Base-by-base conservation (phyloP, 495 filamentous ascomycete genomes). In the Ascodesmis nigricans region DNA sequence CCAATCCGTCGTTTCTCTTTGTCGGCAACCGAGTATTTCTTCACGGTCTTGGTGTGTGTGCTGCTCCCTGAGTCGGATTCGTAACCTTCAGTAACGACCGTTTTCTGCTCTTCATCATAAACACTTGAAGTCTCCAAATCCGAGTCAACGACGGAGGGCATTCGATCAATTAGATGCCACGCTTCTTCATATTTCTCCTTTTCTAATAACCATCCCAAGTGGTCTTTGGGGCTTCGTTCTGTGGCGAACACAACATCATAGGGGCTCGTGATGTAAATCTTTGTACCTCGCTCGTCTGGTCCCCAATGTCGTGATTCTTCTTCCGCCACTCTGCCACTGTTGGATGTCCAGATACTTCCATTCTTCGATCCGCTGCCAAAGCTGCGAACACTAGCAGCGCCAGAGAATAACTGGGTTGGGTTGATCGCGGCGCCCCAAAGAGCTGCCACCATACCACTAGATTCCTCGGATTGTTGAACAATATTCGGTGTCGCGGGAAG, bases 231-330 rank as follows among this genome's bases (percentile, higher is more conserved):
- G 42, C 91, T 83, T 41, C 87, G 60, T 45, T 80, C 80, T 0
- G 84, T 75, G 0, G 80, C 76, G 35, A 91, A 60, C 15, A 92
- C 68, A 43, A 82, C 91, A 55, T 97, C 87, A 44, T 87, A 97
- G 1, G 90, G 90, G 45, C 82, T 93, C 33, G 90, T 80, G 20
- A 97, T 75, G 50, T 91, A 92, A 17, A 97, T 78, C 45, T 93
- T 95, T 41, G 82, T 65, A 0, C 87, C 83, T 4, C 70, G 65
- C 10, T 69, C 69, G 22, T 52, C 49, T 14, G 18, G 46, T 1
- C 45, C 47, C 49, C 49, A 52, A 8, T 36, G 34, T 7, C 30
- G 20, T 42, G 46, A 42, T 26, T 50, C 47, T 7, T 42, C 43
- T 16, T 44, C 42, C 24, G 36, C 45, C 18, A 31, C 25, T 13